Evolutionary conservation across 306 rosid species (phyloP).

Genomic region (Cucumis sativus): DNA sequence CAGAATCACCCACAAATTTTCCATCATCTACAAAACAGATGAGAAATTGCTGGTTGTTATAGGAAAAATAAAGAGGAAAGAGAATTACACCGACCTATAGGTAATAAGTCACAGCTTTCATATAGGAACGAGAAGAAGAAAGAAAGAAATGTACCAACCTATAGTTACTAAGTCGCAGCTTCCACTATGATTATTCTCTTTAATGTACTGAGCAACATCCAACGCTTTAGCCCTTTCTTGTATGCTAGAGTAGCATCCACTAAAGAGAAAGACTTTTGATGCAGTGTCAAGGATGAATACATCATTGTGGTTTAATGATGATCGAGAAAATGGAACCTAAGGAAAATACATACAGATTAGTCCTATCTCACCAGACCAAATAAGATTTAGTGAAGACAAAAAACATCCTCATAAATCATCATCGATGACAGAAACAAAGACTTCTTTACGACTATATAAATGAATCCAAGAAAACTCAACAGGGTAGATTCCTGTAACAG

Average conservation of each 20-base stretch:
- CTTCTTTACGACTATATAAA: neutral
- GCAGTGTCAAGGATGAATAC: slow-evolving; percentile 92
- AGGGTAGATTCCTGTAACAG: neutral
- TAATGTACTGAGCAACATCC: slow-evolving; percentile 87
- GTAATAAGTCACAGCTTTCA: slow-evolving; percentile 57
- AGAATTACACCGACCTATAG: slow-evolving; percentile 55
- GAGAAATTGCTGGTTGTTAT: slow-evolving; percentile 9
- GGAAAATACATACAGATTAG: slow-evolving; percentile 13
- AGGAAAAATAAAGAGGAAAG: slow-evolving; percentile 1
- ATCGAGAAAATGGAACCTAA: slow-evolving; percentile 78
- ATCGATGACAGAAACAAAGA: neutral
- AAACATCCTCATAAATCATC: neutral
- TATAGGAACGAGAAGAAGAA: neutral
- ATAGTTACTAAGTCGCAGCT: slow-evolving; percentile 76
- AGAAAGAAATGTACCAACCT: slow-evolving; percentile 42
- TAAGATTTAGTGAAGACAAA: neutral
- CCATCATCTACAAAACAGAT: slow-evolving; percentile 71
- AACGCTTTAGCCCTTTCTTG: slow-evolving; percentile 95
- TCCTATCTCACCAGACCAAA: neutral
- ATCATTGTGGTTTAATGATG: slow-evolving; percentile 79
- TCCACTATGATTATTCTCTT: slow-evolving; percentile 68
- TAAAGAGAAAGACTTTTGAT: slow-evolving; percentile 71
- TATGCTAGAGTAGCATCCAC: slow-evolving; percentile 84
- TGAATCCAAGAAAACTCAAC: neutral
- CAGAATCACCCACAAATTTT: slow-evolving; percentile 87